Conservation (phyloP, 257 asterid genomes). For the Agastache rugosa region DNA sequence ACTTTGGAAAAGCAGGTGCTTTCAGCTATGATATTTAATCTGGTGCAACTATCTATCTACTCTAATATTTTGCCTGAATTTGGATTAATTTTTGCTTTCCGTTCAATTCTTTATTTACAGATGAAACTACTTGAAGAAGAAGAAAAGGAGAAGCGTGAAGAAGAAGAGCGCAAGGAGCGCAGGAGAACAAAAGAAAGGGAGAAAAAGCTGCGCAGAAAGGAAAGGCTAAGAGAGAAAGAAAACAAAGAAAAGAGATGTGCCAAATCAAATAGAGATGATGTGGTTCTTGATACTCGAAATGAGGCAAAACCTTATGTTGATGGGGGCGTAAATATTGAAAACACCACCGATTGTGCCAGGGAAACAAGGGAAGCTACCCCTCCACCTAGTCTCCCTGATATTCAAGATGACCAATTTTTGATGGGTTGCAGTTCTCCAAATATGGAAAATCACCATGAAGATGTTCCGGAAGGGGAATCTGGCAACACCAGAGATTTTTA, state of each 20-base stretch:
- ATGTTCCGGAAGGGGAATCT: constrained; percentile 50
- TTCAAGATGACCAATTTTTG: constrained; percentile 55
- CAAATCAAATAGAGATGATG: constrained; percentile 46
- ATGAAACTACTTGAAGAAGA: constrained; percentile 97
- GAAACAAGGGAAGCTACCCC: constrained; percentile 63
- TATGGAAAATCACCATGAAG: constrained; percentile 56
- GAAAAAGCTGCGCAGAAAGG: constrained; percentile 91
- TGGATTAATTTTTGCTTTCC: constrained; percentile 31
- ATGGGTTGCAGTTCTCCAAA: constrained; percentile 51
- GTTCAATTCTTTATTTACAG: constrained; percentile 51
- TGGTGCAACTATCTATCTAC: constrained; percentile 31
- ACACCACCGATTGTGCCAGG: constrained; percentile 49
- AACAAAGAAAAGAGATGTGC: constrained; percentile 64
- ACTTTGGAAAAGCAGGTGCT: constrained; percentile 95
- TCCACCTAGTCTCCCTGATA: constrained; percentile 54
- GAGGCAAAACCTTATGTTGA: constrained; percentile 49
- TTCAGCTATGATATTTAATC: constrained; percentile 31
- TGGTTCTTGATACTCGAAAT: constrained; percentile 48
- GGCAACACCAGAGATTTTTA: constrained; percentile 51
- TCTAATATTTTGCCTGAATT: constrained; percentile 23
- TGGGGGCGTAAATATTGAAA: constrained; percentile 45
- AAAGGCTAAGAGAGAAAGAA: constrained; percentile 85
- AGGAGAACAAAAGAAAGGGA: constrained; percentile 87
- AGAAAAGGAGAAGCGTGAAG: constrained; percentile 95
- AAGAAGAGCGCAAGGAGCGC: constrained; percentile 80